phyloP scores from a whole-genome alignment of 495 filamentous ascomycete species.

The Aspergillus nidulans region DNA sequence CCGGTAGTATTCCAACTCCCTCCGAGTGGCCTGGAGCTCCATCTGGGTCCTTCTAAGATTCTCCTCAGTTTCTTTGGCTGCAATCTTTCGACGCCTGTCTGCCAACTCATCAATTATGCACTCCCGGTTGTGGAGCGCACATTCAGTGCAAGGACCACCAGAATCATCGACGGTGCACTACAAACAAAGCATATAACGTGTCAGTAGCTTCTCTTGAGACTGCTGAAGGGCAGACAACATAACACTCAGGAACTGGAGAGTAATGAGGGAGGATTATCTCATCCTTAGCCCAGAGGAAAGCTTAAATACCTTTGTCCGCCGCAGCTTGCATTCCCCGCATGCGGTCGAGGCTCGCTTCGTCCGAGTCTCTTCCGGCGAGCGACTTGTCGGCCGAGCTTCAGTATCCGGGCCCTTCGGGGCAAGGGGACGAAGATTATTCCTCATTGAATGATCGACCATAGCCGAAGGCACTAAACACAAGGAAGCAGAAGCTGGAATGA shows the following conservation, averaged over 20 bases:
- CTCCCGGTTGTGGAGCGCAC: slow-evolving; percentile 29
- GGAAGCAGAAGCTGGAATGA: background rate
- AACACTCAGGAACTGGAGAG: background rate
- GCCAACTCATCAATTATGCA: slow-evolving; percentile 36
- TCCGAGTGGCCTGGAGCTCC: background rate
- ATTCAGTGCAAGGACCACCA: slow-evolving; percentile 32
- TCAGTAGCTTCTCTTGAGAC: background rate
- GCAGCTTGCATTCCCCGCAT: slow-evolving; percentile 39
- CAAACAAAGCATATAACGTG: background rate
- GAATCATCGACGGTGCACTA: slow-evolving; percentile 28
- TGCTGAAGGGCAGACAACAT: background rate
- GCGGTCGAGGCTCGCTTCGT: slow-evolving; percentile 40
- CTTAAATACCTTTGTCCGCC: slow-evolving; percentile 38
- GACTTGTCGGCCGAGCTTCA: slow-evolving; percentile 14
- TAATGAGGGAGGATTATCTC: background rate
- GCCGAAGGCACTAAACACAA: background rate
- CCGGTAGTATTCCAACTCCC: slow-evolving; percentile 16
- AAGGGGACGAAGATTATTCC: slow-evolving; percentile 28
- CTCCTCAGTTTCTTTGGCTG: slow-evolving; percentile 29
- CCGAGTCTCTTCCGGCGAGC: slow-evolving; percentile 28
- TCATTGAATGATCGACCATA: slow-evolving; percentile 31
- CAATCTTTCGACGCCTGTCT: slow-evolving; percentile 40
- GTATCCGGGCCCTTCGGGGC: slow-evolving; percentile 25
- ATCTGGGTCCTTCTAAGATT: slow-evolving; percentile 12
- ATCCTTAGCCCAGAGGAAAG: background rate